Percentiles rank a stretch among this genome's conserved stretches.
phyloP scores from a whole-genome alignment of 2,329 filamentous ascomycete species.

The Grosmannia penicillata region DNA sequence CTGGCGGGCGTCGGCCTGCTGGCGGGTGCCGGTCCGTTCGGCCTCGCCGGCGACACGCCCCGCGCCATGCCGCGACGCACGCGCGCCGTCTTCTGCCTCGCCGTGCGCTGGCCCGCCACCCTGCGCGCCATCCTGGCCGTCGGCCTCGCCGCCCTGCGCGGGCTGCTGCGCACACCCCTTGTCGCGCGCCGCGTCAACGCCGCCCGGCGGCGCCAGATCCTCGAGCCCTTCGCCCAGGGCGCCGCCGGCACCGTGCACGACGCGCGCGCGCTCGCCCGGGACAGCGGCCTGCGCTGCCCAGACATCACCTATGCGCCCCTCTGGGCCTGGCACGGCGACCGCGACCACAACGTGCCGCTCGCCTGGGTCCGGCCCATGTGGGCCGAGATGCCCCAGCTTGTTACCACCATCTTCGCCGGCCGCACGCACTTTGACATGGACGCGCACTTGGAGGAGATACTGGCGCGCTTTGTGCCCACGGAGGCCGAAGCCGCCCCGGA shows the following conservation, averaged over 20 bases:
- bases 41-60: no score
- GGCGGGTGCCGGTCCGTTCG: no score
- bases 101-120: no score
- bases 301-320: conserved; percentile 15
- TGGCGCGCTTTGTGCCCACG: conserved; percentile 1
- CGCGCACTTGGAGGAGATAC: conserved; percentile 6
- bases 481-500: not conserved
- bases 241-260: conserved; percentile 14
- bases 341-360: conserved; percentile 18
- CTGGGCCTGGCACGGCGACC: conserved; percentile 18
- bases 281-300: conserved; percentile 18
- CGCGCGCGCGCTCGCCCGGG: conserved; percentile 15
- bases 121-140: no score
- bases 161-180: conserved; percentile 6
- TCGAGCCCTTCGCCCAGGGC: conserved; percentile 17
- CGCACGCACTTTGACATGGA: conserved; percentile 15
- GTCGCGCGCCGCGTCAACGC: conserved; percentile 13
- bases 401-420: conserved; percentile 18
- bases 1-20: conserved; percentile 22
- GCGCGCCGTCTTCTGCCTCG: no score
- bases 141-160: no score
- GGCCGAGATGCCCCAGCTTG: conserved; percentile 17
- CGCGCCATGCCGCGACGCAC: no score
- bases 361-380: conserved; percentile 21
- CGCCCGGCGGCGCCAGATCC: conserved; percentile 16